Evolutionary conservation across 495 filamentous ascomycete genomes (phyloP).

Genomic region (Delitschia confertaspora): DNA sequence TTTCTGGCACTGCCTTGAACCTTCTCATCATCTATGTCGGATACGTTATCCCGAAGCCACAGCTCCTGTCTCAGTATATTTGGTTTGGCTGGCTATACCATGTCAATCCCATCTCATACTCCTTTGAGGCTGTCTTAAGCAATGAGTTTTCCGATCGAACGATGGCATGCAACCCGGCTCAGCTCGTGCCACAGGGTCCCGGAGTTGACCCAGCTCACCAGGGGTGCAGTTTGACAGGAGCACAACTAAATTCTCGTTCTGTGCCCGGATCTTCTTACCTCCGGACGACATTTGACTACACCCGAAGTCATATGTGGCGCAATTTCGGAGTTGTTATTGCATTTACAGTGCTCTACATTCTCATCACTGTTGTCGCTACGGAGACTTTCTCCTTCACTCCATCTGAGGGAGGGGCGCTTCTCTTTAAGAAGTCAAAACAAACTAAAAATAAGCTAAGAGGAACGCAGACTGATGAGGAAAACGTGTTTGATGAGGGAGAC

Average conservation of each 20-base stretch:
- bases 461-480: constrained; percentile 41
- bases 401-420: constrained; percentile 43
- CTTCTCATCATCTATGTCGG: constrained; percentile 49
- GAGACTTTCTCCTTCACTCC: constrained; percentile 30
- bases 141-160: constrained; percentile 43
- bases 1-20: constrained; percentile 60
- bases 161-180: constrained; percentile 48
- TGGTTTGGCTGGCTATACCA: constrained; percentile 54
- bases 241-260: constrained; percentile 42
- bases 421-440: constrained; percentile 60
- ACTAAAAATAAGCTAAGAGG: constrained; percentile 45
- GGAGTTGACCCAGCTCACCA: constrained; percentile 48
- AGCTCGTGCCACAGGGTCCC: constrained; percentile 42
- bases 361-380: constrained; percentile 32
- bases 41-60: constrained; percentile 44
- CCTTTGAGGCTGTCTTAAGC: constrained; percentile 51
- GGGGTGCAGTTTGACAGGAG: constrained; percentile 49
- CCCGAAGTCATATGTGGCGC: constrained; percentile 50
- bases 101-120: constrained; percentile 47
- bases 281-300: constrained; percentile 45
- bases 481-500: not conserved
- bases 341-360: constrained; percentile 38
- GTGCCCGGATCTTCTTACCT: constrained; percentile 51
- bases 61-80: constrained; percentile 37
- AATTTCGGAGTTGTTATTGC: constrained; percentile 54